phyloP scores from a whole-genome alignment of 2,329 filamentous ascomycete genomes.

The Monosporascus sp. region DNA sequence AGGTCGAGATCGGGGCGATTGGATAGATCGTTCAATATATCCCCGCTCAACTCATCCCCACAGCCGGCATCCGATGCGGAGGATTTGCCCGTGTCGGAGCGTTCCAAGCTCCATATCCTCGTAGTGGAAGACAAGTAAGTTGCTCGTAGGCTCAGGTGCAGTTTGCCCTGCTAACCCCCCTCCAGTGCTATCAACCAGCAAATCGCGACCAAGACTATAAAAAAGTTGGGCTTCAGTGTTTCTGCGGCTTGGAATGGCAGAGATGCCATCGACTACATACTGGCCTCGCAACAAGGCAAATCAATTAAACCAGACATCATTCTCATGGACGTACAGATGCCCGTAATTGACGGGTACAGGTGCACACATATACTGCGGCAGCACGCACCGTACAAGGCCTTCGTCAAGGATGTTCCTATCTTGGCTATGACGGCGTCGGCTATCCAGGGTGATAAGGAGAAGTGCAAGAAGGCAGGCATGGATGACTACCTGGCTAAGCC shows the following conservation, averaged over 20 bases:
- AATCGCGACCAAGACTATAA: constrained; percentile 70
- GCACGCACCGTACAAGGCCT: constrained; percentile 57
- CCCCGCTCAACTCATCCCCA: constrained; percentile 27
- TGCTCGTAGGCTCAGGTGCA: neutral
- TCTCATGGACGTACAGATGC: constrained; percentile 74
- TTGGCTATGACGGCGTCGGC: constrained; percentile 79
- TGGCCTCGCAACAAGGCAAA: constrained; percentile 44
- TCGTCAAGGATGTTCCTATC: constrained; percentile 61
- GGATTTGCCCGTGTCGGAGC: constrained; percentile 50
- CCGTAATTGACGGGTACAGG: constrained; percentile 71
- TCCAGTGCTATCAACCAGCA: constrained; percentile 62
- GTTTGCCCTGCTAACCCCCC: constrained; percentile 8
- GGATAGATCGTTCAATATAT: constrained; percentile 29
- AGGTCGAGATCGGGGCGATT: constrained; percentile 21
- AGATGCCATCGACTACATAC: constrained; percentile 70
- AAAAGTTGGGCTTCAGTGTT: constrained; percentile 66
- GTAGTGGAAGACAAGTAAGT: constrained; percentile 77
- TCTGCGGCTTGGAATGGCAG: constrained; percentile 72
- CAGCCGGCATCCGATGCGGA: constrained; percentile 28
- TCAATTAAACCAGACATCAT: constrained; percentile 65
- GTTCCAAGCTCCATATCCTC: constrained; percentile 62
- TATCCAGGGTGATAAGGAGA: constrained; percentile 71
- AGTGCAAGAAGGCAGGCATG: constrained; percentile 70
- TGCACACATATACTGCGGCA: constrained; percentile 70
- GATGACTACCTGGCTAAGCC: constrained; percentile 72